These are phyloP conservation scores for Rhododendron kiyosumense DNA, from an alignment of 148 eudicot genomes.

Conservation along the genomic window DNA sequence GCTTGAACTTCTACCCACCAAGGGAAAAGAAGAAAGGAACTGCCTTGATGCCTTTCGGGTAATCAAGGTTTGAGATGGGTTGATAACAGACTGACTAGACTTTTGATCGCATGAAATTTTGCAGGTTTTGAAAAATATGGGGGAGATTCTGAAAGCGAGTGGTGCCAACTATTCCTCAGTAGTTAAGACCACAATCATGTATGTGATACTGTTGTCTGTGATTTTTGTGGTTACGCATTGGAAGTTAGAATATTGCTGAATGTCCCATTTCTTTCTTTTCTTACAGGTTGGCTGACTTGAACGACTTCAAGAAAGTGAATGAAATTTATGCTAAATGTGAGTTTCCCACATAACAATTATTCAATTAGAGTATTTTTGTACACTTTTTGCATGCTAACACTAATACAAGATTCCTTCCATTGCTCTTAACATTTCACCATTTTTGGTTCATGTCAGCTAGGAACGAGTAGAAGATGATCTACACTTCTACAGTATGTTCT, in stretches of 20 bases:
- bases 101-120: constrained; percentile 1
- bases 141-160: constrained; percentile 90
- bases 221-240: background rate
- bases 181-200: constrained; percentile 96
- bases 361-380: background rate
- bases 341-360: constrained; percentile 15
- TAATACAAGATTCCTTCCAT: background rate
- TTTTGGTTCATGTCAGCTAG: background rate
- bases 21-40: background rate
- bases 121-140: constrained; percentile 92
- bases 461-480: background rate
- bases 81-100: background rate
- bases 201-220: constrained; percentile 5
- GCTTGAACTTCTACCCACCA: background rate
- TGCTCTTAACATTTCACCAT: background rate
- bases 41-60: background rate
- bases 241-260: constrained; percentile 1
- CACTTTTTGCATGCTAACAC: background rate
- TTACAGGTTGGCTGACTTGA: constrained; percentile 90
- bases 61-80: background rate
- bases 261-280: background rate
- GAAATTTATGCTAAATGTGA: constrained; percentile 95
- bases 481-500: background rate
- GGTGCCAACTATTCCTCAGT: constrained; percentile 90
- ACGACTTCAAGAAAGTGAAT: constrained; percentile 93